A percentile compares a stretch with the other conserved stretches of the same genome.
These are phyloP conservation scores for Arxiozyma slooffiae DNA, from an alignment of 1,139 yeast species.

Conservation along the genomic window DNA sequence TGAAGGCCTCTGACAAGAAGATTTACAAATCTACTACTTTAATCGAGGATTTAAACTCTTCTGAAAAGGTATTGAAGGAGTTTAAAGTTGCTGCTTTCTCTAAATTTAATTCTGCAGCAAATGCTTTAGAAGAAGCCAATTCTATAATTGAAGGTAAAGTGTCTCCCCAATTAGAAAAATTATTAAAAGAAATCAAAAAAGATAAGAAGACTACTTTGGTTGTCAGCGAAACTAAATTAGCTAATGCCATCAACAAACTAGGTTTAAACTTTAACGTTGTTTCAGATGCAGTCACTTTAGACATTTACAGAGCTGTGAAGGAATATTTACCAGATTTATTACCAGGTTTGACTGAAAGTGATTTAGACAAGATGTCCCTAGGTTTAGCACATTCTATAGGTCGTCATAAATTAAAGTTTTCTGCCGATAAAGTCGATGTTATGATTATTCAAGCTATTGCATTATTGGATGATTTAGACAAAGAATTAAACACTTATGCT, in stretches of 20 bases:
- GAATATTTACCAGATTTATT: slow-evolving; percentile 87
- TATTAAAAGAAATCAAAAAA: slow-evolving; percentile 71
- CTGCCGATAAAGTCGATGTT: slow-evolving; percentile 96
- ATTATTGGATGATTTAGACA: slow-evolving; percentile 88
- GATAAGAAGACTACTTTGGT: slow-evolving; percentile 86
- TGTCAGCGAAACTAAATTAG: slow-evolving; percentile 91
- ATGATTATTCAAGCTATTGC: slow-evolving; percentile 99
- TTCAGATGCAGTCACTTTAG: slow-evolving; percentile 89
- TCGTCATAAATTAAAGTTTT: slow-evolving; percentile 92
- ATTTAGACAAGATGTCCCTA: slow-evolving; percentile 85
- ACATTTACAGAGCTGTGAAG: slow-evolving; percentile 88
- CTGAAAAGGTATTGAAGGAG: slow-evolving; percentile 68
- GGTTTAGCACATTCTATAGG: slow-evolving; percentile 97
- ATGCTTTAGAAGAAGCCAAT: slow-evolving; percentile 91
- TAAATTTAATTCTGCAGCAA: slow-evolving; percentile 87
- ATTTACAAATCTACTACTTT: slow-evolving; percentile 74
- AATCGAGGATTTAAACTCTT: slow-evolving; percentile 67
- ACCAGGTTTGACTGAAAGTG: slow-evolving; percentile 83
- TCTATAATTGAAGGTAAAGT: slow-evolving; percentile 91
- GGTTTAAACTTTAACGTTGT: slow-evolving; percentile 83
- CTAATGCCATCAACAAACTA: slow-evolving; percentile 89
- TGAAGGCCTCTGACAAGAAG: slow-evolving; percentile 96
- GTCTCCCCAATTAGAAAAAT: slow-evolving; percentile 65
- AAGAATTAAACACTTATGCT: slow-evolving; percentile 93
- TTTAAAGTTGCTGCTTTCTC: slow-evolving; percentile 93